phyloP scores from a whole-genome alignment of 176 grass and related monocot species.

The Hyparrhenia diplandra region DNA sequence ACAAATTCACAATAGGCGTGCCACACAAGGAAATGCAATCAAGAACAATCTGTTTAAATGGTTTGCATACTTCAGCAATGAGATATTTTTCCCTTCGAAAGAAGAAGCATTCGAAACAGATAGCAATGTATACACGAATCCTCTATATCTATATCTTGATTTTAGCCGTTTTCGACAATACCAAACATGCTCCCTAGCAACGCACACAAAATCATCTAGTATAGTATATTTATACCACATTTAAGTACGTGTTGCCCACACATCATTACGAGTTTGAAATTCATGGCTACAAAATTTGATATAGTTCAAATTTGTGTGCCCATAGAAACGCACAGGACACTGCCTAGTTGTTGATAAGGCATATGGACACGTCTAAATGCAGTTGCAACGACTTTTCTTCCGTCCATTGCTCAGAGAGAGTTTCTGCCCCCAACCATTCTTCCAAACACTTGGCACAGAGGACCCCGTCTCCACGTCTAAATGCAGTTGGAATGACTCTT shows the following conservation, averaged over 20 bases:
- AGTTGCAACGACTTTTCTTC: slow-evolving; percentile 20
- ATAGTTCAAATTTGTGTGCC: not conserved
- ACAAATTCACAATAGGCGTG: too few relatives aligned
- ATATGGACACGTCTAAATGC: not conserved
- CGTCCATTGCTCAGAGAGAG: slow-evolving; percentile 41
- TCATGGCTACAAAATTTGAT: not conserved
- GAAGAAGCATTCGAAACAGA: too few relatives aligned
- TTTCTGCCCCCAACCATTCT: slow-evolving; percentile 65
- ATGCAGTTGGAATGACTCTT: slow-evolving; percentile 1
- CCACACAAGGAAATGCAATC: too few relatives aligned
- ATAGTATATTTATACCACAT: not conserved
- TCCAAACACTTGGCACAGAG: slow-evolving; percentile 59
- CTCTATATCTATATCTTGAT: not conserved
- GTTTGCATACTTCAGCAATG: too few relatives aligned
- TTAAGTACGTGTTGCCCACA: not conserved
- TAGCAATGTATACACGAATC: not conserved
- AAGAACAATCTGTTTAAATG: too few relatives aligned
- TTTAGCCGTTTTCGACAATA: not conserved
- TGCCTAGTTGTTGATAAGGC: not conserved
- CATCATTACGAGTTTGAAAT: not conserved
- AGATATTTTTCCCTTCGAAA: too few relatives aligned
- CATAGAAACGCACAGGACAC: not conserved
- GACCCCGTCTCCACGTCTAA: not conserved
- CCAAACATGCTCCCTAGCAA: not conserved
- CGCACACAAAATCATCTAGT: not conserved